Conservation (phyloP, 352 stramenopile species). For the Phytophthora rubi region DNA sequence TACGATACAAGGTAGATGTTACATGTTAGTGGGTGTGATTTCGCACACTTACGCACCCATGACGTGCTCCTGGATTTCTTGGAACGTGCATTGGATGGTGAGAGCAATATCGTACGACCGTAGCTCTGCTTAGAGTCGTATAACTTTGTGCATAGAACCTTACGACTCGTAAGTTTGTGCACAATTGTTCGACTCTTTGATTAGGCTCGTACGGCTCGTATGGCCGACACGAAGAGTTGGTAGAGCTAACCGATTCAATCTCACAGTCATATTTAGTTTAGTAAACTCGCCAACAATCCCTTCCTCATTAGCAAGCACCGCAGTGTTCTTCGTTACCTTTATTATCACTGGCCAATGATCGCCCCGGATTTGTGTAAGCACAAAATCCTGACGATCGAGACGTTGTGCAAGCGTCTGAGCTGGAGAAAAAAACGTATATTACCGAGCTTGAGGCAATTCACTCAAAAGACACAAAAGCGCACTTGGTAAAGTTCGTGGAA, state of each 20-base stretch:
- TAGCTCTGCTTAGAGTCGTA: not conserved
- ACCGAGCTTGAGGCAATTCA: too few relatives aligned
- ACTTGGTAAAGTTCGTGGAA: too few relatives aligned
- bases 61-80: not conserved
- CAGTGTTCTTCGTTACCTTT: not conserved
- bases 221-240: not conserved
- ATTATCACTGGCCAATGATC: not conserved
- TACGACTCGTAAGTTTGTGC: not conserved
- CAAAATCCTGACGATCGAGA: not conserved
- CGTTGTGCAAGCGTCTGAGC: not conserved
- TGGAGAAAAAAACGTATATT: not conserved
- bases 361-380: too few relatives aligned
- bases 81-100: not conserved
- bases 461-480: too few relatives aligned
- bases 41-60: not conserved
- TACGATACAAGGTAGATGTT: not conserved
- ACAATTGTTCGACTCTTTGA: not conserved
- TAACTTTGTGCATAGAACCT: not conserved
- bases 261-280: not conserved
- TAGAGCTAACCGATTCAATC: conserved; percentile 1
- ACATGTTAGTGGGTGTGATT: not conserved
- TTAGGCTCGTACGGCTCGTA: too few relatives aligned
- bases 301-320: not conserved
- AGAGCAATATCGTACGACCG: not conserved
- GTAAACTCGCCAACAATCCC: not conserved